phyloP scores from a whole-genome alignment of 148 eudicot species.

The Rhododendron molle region DNA sequence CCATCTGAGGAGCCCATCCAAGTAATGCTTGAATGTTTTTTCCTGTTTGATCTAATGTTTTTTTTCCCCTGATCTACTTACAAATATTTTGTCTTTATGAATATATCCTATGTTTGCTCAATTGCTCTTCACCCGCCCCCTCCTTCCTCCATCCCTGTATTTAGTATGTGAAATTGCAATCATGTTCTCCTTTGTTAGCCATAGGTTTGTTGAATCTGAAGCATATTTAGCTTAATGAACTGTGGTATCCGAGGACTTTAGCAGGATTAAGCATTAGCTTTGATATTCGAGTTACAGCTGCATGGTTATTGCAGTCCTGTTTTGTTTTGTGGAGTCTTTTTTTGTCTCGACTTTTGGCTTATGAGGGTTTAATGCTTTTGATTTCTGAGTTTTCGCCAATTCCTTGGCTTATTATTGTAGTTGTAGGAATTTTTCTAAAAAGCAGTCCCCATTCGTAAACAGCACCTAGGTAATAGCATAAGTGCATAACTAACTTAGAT shows the following conservation, averaged over 20 bases:
- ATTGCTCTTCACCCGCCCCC: background rate
- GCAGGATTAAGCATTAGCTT: background rate
- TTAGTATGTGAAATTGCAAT: background rate
- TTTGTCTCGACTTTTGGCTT: background rate
- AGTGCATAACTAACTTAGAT: background rate
- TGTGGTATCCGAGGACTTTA: background rate
- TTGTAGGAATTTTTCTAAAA: background rate
- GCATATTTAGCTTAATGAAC: background rate
- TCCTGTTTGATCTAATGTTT: background rate
- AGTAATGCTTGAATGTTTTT: conserved; percentile 31
- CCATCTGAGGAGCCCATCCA: conserved; percentile 93
- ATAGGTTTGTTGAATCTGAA: background rate
- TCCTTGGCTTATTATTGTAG: background rate
- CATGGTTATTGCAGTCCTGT: too few species aligned
- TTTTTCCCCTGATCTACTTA: background rate
- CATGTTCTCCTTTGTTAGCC: background rate
- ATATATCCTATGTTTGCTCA: background rate
- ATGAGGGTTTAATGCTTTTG: background rate
- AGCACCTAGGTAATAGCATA: background rate
- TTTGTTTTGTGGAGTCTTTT: background rate
- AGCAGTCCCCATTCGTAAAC: background rate
- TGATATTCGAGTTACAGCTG: too few species aligned
- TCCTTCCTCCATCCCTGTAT: background rate
- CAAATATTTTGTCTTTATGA: background rate
- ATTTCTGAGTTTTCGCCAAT: background rate